phyloP scores from a whole-genome alignment of 345 rosid genomes.

The Boechera retrofracta region DNA sequence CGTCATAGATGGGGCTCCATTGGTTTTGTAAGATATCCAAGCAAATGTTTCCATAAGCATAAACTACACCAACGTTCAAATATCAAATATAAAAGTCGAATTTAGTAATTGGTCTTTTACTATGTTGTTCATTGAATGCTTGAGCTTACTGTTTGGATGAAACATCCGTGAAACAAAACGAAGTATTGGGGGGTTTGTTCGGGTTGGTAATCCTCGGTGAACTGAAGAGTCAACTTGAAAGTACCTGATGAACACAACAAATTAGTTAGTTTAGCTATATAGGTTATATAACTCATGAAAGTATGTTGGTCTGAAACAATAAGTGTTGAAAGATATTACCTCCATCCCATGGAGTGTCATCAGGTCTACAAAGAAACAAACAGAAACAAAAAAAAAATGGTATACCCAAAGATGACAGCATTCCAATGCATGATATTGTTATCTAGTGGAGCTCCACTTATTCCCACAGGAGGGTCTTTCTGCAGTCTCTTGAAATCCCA shows the following conservation, averaged over 20 bases:
- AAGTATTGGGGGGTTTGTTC: conserved; percentile 72
- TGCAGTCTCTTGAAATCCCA: conserved; percentile 70
- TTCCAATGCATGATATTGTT: conserved; percentile 70
- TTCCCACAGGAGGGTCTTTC: conserved; percentile 65
- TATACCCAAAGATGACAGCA: conserved; percentile 62
- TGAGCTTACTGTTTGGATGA: conserved; percentile 74
- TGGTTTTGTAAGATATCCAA: conserved; percentile 79
- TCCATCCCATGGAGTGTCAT: conserved; percentile 89
- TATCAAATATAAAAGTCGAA: background rate
- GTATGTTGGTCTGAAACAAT: background rate
- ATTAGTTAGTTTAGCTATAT: background rate
- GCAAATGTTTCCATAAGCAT: conserved; percentile 84
- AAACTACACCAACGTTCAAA: conserved; percentile 51
- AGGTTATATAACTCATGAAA: background rate
- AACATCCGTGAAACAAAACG: conserved; percentile 81
- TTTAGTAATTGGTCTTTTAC: background rate
- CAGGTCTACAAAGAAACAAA: conserved; percentile 59
- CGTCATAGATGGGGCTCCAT: conserved; percentile 86
- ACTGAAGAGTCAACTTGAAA: conserved; percentile 72
- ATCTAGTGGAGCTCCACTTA: conserved; percentile 65
- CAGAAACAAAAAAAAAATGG: background rate
- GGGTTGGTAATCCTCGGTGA: conserved; percentile 68
- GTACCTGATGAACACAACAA: conserved; percentile 57
- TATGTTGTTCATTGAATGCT: background rate
- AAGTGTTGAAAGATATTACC: conserved; percentile 47